phyloP scores from a whole-genome alignment of 2,329 filamentous ascomycete species.

The Xylaria sp. region DNA sequence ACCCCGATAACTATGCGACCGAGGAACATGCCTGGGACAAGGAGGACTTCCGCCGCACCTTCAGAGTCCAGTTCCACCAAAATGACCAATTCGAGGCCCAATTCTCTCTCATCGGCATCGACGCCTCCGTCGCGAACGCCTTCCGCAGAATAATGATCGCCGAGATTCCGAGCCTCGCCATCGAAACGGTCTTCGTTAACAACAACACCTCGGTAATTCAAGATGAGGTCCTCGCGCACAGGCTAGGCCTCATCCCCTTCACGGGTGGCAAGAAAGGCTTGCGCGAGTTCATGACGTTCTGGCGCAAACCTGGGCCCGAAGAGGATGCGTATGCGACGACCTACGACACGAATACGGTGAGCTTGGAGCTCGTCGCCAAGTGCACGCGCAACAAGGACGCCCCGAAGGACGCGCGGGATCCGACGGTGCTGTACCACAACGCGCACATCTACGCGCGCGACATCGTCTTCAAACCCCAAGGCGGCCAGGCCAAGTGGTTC shows the following conservation, averaged over 20 bases:
- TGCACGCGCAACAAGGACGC: conserved; percentile 85
- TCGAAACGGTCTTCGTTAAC: conserved; percentile 91
- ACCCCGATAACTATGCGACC: conserved; percentile 88
- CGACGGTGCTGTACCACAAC: conserved; percentile 84
- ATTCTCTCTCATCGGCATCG: conserved; percentile 92
- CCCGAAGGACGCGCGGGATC: conserved; percentile 78
- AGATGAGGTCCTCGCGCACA: conserved; percentile 92
- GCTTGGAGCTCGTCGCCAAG: conserved; percentile 78
- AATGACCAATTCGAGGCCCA: conserved; percentile 81
- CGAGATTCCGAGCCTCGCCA: conserved; percentile 92
- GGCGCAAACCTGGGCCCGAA: conserved; percentile 73
- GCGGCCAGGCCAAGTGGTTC: conserved; percentile 77
- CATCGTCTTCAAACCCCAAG: conserved; percentile 80
- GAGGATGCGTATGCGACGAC: conserved; percentile 69
- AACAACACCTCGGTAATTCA: conserved; percentile 99
- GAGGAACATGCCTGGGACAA: conserved; percentile 87
- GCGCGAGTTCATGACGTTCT: conserved; percentile 82
- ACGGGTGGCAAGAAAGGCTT: conserved; percentile 82
- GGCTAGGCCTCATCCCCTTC: conserved; percentile 90
- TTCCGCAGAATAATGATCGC: conserved; percentile 96
- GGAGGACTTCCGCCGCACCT: conserved; percentile 75
- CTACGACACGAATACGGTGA: conserved; percentile 88
- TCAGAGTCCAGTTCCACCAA: conserved; percentile 84
- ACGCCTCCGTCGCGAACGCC: conserved; percentile 94
- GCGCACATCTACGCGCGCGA: conserved; percentile 84